Evolutionary conservation across 768 basidiomycete species (phyloP), one percentile per base, ranked within the genome.

Genomic region (Podaxis mareebaensis): DNA sequence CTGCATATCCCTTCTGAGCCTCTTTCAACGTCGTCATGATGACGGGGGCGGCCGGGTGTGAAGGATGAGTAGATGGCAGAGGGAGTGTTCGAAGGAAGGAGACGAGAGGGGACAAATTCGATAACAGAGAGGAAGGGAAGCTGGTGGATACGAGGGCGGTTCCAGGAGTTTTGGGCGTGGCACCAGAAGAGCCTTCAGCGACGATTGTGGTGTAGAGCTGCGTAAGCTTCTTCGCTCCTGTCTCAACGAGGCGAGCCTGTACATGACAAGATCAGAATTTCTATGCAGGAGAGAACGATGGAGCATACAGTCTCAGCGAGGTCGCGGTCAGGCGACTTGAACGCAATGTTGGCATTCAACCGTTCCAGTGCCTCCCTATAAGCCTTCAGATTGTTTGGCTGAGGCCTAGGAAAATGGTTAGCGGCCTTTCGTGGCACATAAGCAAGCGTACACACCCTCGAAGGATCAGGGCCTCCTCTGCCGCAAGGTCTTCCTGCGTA

Each of bases 191-290:
- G 26, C 86, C 90, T 75, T 93, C 92, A 2, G 93, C 92, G n/a
- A 93, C 90, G 36, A 91, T 80, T 68, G 91, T 92, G n/a, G 91
- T 95, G 70, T 90, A 94, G 12, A 93, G 75, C 68, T 92, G 91
- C 0, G 87, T 82, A 10, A 94, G 79, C 70, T 92, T 93, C 78
- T 93, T 93, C 4, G 87, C 86, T 7, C 93, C 92, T 1, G 91
- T 91, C 76, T 93, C 92, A 8, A 93, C 79, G 4, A 94, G 82
- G 46, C 89, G 85, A n/a, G 90, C 89, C 81, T 78, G 65, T 15
- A 64, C 49, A 7, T 22, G 15, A 55, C 15, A 36, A 62, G 39
- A 20, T 63, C 26, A 28, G 44, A 22, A 2, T 40, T 36, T 39
- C 17, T 36, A 51, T 10, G 60, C 17, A 5, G 42, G 28, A 56